Evolutionary conservation across 73 alveolate genomes (phyloP).

Genomic region (Symbiodinium pilosum): DNA sequence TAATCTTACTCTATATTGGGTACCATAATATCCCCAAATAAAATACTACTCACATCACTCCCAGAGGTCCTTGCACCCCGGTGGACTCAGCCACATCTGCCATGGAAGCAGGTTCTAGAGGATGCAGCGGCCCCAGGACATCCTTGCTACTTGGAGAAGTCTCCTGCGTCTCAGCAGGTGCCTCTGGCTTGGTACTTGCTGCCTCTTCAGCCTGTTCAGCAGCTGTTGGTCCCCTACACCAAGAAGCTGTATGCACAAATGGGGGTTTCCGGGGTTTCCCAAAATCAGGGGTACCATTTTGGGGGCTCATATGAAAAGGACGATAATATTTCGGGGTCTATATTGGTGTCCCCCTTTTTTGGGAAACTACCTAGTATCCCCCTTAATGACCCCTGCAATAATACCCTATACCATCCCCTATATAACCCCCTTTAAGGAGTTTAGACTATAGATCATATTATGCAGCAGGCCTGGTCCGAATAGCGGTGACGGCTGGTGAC

Average conservation of each 20-base stretch:
- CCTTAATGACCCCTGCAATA: too few species aligned
- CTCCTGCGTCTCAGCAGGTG: too few species aligned
- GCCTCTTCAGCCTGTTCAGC: not conserved
- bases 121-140: not conserved
- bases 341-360: too few species aligned
- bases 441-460: not conserved
- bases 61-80: not conserved
- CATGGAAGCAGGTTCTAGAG: not conserved
- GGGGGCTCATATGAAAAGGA: too few species aligned
- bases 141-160: not conserved
- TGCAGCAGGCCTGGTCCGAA: not conserved
- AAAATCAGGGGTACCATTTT: too few species aligned
- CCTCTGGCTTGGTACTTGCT: too few species aligned
- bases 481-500: slow-evolving; percentile 59
- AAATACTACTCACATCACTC: not conserved
- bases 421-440: not conserved
- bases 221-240: not conserved
- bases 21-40: too few species aligned
- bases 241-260: not conserved
- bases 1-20: too few species aligned
- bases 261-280: too few species aligned
- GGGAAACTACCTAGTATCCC: too few species aligned
- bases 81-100: not conserved
- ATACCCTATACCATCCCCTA: too few species aligned
- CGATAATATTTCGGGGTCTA: too few species aligned